phyloP scores from a whole-genome alignment of 345 rosid genomes.

The Pistacia atlantica region DNA sequence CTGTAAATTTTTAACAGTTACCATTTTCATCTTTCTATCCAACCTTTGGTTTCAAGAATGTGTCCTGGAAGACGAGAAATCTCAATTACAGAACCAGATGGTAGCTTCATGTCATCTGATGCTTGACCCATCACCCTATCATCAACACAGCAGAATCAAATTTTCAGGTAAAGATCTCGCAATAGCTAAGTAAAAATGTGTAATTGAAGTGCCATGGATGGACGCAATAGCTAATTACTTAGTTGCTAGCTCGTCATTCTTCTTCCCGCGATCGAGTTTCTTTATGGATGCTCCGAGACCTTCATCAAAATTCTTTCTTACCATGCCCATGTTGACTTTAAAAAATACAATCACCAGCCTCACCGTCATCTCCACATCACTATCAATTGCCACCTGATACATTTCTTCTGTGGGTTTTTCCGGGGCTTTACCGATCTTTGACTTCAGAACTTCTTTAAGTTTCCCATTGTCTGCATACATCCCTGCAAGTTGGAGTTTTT shows the following conservation, averaged over 20 bases:
- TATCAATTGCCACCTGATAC: slow-evolving; percentile 44
- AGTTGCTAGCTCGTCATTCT: slow-evolving; percentile 40
- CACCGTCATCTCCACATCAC: slow-evolving; percentile 39
- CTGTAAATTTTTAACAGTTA: background rate
- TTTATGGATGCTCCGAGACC: slow-evolving; percentile 47
- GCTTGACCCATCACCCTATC: slow-evolving; percentile 47
- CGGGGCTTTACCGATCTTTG: slow-evolving; percentile 37
- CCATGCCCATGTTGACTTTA: slow-evolving; percentile 47
- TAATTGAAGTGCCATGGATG: background rate
- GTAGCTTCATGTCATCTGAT: slow-evolving; percentile 45
- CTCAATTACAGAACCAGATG: slow-evolving; percentile 49
- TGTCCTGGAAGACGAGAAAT: slow-evolving; percentile 48
- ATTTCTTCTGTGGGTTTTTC: slow-evolving; percentile 45
- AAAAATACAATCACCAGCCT: slow-evolving; percentile 49
- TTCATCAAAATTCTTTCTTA: slow-evolving; percentile 36
- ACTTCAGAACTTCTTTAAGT: slow-evolving; percentile 36
- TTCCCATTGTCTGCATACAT: slow-evolving; percentile 42
- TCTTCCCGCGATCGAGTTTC: slow-evolving; percentile 46
- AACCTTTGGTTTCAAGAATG: slow-evolving; percentile 43
- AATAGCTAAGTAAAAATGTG: background rate
- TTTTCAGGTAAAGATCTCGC: background rate
- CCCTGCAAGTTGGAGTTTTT: slow-evolving; percentile 34
- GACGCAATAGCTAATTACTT: slow-evolving; percentile 25
- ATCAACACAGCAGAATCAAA: slow-evolving; percentile 3
- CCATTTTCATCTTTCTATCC: background rate